phyloP scores from a whole-genome alignment of 768 basidiomycete species.

The Phanerochaete sordida region DNA sequence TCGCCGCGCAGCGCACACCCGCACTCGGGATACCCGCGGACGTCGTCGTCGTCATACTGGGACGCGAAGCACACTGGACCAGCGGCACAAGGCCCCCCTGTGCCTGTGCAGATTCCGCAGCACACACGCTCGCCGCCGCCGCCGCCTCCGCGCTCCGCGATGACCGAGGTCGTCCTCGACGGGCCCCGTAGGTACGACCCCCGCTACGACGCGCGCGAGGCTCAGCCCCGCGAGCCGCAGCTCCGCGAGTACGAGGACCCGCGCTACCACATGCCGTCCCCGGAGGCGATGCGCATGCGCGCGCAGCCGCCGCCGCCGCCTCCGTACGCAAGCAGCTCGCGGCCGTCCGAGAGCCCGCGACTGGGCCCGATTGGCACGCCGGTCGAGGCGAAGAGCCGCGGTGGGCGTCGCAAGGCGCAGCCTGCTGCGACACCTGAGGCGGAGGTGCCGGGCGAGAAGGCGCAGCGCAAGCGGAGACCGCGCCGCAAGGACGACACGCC shows the following conservation, averaged over 20 bases:
- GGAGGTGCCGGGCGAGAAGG: conserved; percentile 53
- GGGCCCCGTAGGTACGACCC: conserved; percentile 62
- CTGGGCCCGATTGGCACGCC: background rate
- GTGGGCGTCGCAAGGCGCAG: conserved; percentile 20
- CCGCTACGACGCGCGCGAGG: conserved; percentile 49
- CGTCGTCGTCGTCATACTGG: background rate
- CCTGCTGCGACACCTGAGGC: conserved; percentile 30
- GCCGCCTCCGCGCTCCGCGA: background rate
- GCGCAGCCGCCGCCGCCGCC: conserved; percentile 26
- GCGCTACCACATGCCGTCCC: conserved; percentile 18
- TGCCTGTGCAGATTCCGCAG: background rate
- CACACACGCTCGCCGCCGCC: background rate
- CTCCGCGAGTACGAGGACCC: conserved; percentile 27
- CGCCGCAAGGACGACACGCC: conserved; percentile 35
- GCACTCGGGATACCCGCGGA: conserved; percentile 35
- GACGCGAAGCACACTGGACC: conserved; percentile 20
- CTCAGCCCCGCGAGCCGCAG: conserved; percentile 25
- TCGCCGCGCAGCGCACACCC: conserved; percentile 58
- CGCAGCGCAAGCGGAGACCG: conserved; percentile 51
- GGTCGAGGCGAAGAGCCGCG: background rate
- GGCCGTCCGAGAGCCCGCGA: conserved; percentile 59
- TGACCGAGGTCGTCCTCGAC: conserved; percentile 30
- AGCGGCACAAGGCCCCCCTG: conserved; percentile 7
- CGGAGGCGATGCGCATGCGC: conserved; percentile 24
- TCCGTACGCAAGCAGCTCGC: conserved; percentile 30